Evolutionary conservation across 805 yeast genomes (phyloP), one percentile per base, ranked within the genome.

Genomic region (Starmera quercuum): DNA sequence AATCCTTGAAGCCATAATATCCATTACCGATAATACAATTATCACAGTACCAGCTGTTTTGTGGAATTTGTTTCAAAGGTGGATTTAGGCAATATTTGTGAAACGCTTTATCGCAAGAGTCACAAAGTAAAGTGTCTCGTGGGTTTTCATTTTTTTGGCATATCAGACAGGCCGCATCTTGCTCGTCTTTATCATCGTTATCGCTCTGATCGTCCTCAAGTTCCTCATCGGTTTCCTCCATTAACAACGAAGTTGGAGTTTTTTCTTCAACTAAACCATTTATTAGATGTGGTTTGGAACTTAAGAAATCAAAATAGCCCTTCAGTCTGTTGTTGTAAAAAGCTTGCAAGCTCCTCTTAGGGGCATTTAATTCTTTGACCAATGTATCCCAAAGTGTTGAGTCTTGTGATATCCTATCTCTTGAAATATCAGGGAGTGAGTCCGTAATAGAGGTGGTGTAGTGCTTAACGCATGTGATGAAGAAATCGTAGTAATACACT

Each of bases 1-100:
- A 63, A 42, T 83, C 92, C 42, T 82, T 88, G 54, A 90, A 88
- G 1, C 95, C 95, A 49, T 85, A 88, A 42, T 78, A 87, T 2
- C 92, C 90, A 26, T 84, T 80, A 0, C 95, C 95, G 11, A 82
- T 65, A n/a, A 88, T 61, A 56, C 97, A 88, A 36, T 71, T 71
- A 32, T 80, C 81, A 54, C 97, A 88, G 49, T 69, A 79, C 95
- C 95, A 88, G 13, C 65, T 70, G 9, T 72, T 73, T 18, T 63
- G 51, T 0, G 88, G 87, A 2, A 78, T 59, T 3, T 47, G 46
- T 1, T 56, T 49, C 17, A 81, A 44, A 2, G 76, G 76, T 3
- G 81, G 81, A 11, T 56, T 58, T n/a, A 86, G 59, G 50, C 95
- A 86, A 26, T 61, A 58, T 57, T 66, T 63, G 54, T 88, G 96